A percentile compares a stretch with the other conserved stretches of the same genome.
Conservation (phyloP, 106 monocot species). For the Dendrobium officinale region DNA sequence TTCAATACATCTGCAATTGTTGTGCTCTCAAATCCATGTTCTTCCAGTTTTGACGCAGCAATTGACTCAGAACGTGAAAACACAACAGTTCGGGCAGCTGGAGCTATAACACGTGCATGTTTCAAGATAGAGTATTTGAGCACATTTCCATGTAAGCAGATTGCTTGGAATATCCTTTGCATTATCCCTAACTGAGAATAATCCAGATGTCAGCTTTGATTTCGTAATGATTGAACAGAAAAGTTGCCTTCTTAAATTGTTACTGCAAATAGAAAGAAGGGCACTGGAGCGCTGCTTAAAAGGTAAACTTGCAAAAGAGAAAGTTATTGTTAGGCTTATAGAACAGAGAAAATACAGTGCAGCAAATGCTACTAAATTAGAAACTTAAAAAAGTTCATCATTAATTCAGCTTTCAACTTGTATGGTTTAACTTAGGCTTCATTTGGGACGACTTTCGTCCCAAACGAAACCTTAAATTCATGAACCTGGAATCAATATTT, state of each 20-base stretch:
- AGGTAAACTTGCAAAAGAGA: not conserved
- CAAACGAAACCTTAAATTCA: no score
- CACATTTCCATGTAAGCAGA: constrained; percentile 30
- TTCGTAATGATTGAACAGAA: not conserved
- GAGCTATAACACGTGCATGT: constrained; percentile 25
- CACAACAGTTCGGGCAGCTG: constrained; percentile 16
- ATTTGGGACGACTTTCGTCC: no score
- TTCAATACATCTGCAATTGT: constrained; percentile 58
- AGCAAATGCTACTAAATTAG: no score
- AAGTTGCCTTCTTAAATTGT: not conserved
- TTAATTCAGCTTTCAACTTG: no score
- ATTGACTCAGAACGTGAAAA: constrained; percentile 37
- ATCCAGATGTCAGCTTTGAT: not conserved
- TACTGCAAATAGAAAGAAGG: not conserved
- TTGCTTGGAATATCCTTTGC: constrained; percentile 44
- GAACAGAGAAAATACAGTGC: not conserved
- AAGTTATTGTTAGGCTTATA: not conserved
- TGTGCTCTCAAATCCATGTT: constrained; percentile 73
- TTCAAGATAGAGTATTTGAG: constrained; percentile 33
- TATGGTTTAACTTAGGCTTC: no score
- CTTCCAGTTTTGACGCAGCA: constrained; percentile 44
- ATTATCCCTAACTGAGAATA: constrained; percentile 17
- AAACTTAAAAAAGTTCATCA: no score
- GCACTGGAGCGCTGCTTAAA: not conserved
- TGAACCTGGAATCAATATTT: no score